Conservation (phyloP, 1,284 basidiomycete species). For the Marasmius sp. region DNA sequence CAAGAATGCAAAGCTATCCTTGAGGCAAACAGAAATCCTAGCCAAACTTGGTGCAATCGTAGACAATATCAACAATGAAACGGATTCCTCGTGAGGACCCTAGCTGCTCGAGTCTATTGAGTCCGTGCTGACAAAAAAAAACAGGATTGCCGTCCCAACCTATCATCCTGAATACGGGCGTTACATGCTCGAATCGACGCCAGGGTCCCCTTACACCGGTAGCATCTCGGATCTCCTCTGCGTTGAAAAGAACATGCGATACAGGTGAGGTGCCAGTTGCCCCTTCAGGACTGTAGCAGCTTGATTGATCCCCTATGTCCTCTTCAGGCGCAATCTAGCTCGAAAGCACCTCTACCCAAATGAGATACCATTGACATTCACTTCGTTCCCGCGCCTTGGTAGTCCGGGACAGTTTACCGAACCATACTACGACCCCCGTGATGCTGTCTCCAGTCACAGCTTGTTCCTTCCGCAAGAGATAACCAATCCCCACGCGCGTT, state of each 20-base stretch:
- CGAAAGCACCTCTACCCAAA: slow-evolving; percentile 81
- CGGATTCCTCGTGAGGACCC: slow-evolving; percentile 48
- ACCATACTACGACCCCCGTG: slow-evolving; percentile 75
- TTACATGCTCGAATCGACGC: slow-evolving; percentile 98
- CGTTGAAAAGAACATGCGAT: slow-evolving; percentile 95
- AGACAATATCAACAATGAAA: slow-evolving; percentile 63
- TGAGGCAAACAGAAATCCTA: slow-evolving; percentile 94
- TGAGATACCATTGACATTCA: slow-evolving; percentile 92
- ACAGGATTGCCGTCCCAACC: slow-evolving; percentile 78
- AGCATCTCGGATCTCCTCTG: slow-evolving; percentile 82
- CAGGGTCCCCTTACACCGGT: slow-evolving; percentile 91
- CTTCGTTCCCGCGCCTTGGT: slow-evolving; percentile 93
- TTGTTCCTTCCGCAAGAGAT: slow-evolving; percentile 95
- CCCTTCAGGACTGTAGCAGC: slow-evolving; percentile 2
- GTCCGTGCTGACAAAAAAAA: neutral
- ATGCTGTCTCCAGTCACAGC: slow-evolving; percentile 84
- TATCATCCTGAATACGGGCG: slow-evolving; percentile 99
- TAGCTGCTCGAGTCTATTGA: neutral
- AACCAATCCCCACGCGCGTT: slow-evolving; percentile 95
- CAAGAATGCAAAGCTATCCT: slow-evolving; percentile 85
- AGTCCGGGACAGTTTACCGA: slow-evolving; percentile 90
- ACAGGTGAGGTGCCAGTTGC: slow-evolving; percentile 60
- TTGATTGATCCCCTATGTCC: slow-evolving; percentile 9
- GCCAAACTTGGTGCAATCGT: slow-evolving; percentile 75
- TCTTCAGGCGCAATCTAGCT: slow-evolving; percentile 78